Evolutionary conservation across 169 alveolate species (phyloP).

Genomic region (Plasmodium reichenowi): DNA sequence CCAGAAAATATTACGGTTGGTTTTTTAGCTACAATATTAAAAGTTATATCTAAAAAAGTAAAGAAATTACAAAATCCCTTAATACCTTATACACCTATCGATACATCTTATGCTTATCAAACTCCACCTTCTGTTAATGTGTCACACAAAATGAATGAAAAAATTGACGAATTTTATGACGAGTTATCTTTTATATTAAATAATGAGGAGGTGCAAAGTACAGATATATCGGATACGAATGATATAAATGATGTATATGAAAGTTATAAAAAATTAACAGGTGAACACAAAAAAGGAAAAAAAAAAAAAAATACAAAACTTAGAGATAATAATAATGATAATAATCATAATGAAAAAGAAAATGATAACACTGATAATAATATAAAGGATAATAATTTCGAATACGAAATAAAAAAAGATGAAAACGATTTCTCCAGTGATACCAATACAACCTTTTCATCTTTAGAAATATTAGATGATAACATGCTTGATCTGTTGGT

Average conservation of each 20-base stretch:
- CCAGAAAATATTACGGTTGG: slow-evolving; percentile 73
- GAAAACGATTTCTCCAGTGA: slow-evolving; percentile 21
- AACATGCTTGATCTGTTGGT: slow-evolving; percentile 51
- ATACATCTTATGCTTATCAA: slow-evolving; percentile 52
- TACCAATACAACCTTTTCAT: slow-evolving; percentile 68
- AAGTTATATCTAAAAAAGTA: slow-evolving; percentile 54
- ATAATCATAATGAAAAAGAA: background rate
- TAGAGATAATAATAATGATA: background rate
- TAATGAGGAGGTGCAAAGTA: slow-evolving; percentile 32
- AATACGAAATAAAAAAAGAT: slow-evolving; percentile 11
- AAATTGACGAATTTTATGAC: slow-evolving; percentile 63
- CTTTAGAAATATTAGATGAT: slow-evolving; percentile 54
- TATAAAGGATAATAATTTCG: background rate
- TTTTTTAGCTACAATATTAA: slow-evolving; percentile 70
- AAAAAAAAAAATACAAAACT: background rate
- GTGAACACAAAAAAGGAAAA: background rate
- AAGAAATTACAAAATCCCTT: slow-evolving; percentile 52
- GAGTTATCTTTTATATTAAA: slow-evolving; percentile 47
- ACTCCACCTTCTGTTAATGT: slow-evolving; percentile 52
- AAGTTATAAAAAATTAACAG: slow-evolving; percentile 24
- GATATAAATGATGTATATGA: slow-evolving; percentile 29
- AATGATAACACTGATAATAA: background rate
- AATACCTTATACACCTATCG: slow-evolving; percentile 70
- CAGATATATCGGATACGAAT: slow-evolving; percentile 37
- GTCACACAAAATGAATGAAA: slow-evolving; percentile 33